Evolutionary conservation across 257 asterid genomes (phyloP), one percentile per base, ranked within the genome.

Genomic region (Przewalskia tangutica): DNA sequence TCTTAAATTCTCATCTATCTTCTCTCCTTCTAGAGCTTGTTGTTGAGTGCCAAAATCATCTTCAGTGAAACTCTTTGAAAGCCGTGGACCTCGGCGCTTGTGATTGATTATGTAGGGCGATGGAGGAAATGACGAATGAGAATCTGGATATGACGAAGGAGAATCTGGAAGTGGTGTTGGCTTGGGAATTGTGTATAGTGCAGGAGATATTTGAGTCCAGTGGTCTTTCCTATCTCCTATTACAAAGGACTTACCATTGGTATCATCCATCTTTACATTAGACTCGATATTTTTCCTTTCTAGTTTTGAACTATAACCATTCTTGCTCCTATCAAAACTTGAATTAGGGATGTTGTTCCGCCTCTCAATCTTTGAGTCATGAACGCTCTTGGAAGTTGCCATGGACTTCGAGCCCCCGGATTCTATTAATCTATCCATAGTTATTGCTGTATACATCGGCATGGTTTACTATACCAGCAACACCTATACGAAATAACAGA

Each of bases 21-120:
- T 89, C 70, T 81, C 83, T 77, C 82, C 93, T 79, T 81, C 84
- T 27, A 79, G 44, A 44, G 84, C 84, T 18, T 71, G 84, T 77
- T 84, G 81, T 80, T 82, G 84, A 77, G 83, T 73, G 27, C 84
- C 90, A 77, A 93, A 93, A 80, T 93, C 97, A 80, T 88, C 91
- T 85, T 91, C 93, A 3, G 98, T 90, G 88, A 85, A 91, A 87
- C 93, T 90, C 91, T 95, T 93, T 84, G 90, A 87, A 80, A 95
- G 96, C 5, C 98, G 87, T 56, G 98, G 98, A 84, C 98, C 98
- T 85, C 98, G 88, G 34, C 98, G 86, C 89, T 95, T 95, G 90
- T 95, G 98, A 85, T 93, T 93, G 79, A 95, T 83, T 81, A 95
- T 87, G 84, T 95, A 95, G 76, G 98, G 99, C 0, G 99, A 93